Evolutionary conservation across 192 early-diverging fungal genomes (phyloP), one percentile per base, ranked within the genome.

Genomic region (Funneliformis geosporum): DNA sequence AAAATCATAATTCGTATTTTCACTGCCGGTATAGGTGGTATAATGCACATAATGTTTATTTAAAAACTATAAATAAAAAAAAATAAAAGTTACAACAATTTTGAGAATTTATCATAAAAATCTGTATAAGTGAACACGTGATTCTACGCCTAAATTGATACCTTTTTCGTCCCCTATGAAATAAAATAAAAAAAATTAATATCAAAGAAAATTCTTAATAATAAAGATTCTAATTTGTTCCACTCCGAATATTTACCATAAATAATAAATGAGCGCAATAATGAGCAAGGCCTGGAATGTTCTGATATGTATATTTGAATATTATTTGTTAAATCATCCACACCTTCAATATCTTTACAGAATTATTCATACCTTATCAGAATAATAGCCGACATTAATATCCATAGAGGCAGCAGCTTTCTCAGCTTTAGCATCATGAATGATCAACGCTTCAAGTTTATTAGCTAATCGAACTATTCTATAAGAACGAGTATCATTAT

Each of bases 1-100:
- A 89, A 95, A 96, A 82, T 94, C 94, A 80, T 95, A 96, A 81
- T 95, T 95, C n/a, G 95, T 96, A 68, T 92, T 85, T 67, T 95
- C 94, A 9, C 88, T 83, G 27, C 85, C 83, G 21, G 95, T 96
- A 79, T 92, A 96, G 2, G 95, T 94, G 80, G 95, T 96, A 7
- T 90, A 94, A 66, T 86, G 85, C 33, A 94, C 95, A 11, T 90
- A 90, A 81, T 96, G 94, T 71, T 91, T 95, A 96, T 84, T 33
- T 93, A 75, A 60, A 62, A 33, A 33, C 1, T 33, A 33, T 62
- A 38, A 39, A 62, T 42, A 28, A 25, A 39, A 21, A 60, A 11
- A 44, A 62, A 28, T 42, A 40, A 33, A 33, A 33, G 2, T 33
- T 33, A 33, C n/a, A n/a, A n/a, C n/a, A n/a, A n/a, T n/a, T n/a